Percentiles rank a stretch among this genome's conserved stretches.
Conservation (phyloP, 306 rosid genomes). For the Citrullus amarus region DNA sequence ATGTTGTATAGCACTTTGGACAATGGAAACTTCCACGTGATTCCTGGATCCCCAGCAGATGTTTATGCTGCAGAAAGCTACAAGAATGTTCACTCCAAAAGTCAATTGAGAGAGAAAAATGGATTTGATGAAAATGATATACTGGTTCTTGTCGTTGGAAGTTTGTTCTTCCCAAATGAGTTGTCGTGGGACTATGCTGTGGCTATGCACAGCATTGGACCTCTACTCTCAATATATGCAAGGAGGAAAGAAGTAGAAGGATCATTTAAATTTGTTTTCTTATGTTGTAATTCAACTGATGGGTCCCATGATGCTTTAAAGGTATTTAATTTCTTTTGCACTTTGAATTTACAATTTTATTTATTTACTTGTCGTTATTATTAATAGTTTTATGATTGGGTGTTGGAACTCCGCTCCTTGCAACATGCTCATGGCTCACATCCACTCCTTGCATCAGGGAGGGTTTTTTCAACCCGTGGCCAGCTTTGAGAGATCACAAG, state of each 20-base stretch:
- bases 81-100: slow-evolving; percentile 47
- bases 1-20: slow-evolving; percentile 80
- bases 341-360: neutral
- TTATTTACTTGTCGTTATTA: neutral
- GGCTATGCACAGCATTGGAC: slow-evolving; percentile 87
- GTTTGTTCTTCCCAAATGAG: slow-evolving; percentile 58
- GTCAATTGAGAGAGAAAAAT: slow-evolving; percentile 41
- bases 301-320: slow-evolving; percentile 60
- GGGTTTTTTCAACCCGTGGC: neutral
- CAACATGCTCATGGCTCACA: neutral
- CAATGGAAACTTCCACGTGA: slow-evolving; percentile 85
- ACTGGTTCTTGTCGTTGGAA: slow-evolving; percentile 77
- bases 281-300: slow-evolving; percentile 77
- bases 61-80: slow-evolving; percentile 72
- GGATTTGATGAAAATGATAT: slow-evolving; percentile 56
- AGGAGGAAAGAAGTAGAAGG: slow-evolving; percentile 55
- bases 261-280: slow-evolving; percentile 67
- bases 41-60: slow-evolving; percentile 93
- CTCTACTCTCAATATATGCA: slow-evolving; percentile 64
- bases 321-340: slow-evolving; percentile 37
- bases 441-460: neutral
- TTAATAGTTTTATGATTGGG: neutral
- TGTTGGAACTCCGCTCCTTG: neutral
- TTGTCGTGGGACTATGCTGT: slow-evolving; percentile 85
- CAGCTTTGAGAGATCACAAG: neutral